Evolutionary conservation across 2,329 filamentous ascomycete genomes (phyloP), one percentile per base, ranked within the genome.

Genomic region (Zymoseptoria pseudotritici): DNA sequence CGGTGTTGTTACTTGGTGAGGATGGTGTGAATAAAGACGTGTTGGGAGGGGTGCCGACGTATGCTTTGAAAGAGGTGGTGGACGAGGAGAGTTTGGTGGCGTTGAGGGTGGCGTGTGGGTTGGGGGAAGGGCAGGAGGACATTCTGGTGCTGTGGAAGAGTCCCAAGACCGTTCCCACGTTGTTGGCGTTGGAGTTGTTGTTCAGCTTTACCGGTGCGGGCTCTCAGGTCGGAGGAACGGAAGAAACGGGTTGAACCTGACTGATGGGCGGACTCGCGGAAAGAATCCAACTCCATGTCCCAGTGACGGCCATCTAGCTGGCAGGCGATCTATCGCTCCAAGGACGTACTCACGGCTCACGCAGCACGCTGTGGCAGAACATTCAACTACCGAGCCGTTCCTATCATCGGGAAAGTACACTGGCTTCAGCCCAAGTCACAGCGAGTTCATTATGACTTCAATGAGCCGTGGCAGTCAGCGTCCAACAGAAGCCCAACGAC

Each of bases 141-240:
- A 29, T 29, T 7, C 0, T 53, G 3, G 52, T 53, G 22, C n/a
- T 53, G 22, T 26, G 52, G 52, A 53, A 29, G 52, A 19, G 22
- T 10, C 22, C 52, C 2, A 53, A 53, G 52, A 26, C 52, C 26
- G 52, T 53, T 5, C 7, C 29, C 9, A 53, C 52, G 52, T 21
- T 26, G n/a, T 53, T 53, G 52, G 52, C 52, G n/a, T 29, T 53
- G 52, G 52, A 53, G 52, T 17, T 29, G 52, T 29, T 53, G 52
- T 26, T 24, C 8, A 26, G 29, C 11, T 53, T 29, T 29, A n/a
- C 22, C 5, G 9, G 22, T 2, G 52, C 36, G 17, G 36, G 36
- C 2, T 46, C 36, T n/a, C 11, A 17, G 13, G 6, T n/a, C 2
- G 36, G 1, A 7, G 36, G 13, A n/a, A 11, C 13, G 36, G 36